Conservation (phyloP, 768 basidiomycete species). For the Termitomyces sp. region DNA sequence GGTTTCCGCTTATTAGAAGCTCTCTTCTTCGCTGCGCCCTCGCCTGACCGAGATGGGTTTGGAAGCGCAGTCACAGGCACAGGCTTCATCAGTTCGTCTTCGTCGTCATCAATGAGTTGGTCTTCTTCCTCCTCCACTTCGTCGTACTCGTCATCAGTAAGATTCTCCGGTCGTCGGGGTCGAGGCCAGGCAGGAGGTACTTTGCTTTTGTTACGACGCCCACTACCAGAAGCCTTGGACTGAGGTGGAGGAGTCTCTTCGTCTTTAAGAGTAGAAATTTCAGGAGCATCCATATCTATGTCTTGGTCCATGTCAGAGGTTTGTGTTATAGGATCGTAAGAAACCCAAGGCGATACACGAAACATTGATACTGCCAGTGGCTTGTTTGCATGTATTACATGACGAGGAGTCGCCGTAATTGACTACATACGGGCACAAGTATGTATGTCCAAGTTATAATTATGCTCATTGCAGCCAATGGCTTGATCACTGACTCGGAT, state of each 20-base stretch:
- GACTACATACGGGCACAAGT: slow-evolving; percentile 11
- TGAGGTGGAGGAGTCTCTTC: slow-evolving; percentile 66
- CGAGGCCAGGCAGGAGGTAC: slow-evolving; percentile 14
- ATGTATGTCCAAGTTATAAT: slow-evolving; percentile 7
- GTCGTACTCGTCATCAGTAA: slow-evolving; percentile 49
- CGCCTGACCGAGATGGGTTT: slow-evolving; percentile 20
- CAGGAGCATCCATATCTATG: slow-evolving; percentile 73
- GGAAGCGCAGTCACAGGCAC: slow-evolving; percentile 24
- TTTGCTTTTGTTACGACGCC: slow-evolving; percentile 13
- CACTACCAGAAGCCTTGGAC: slow-evolving; percentile 24
- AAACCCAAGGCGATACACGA: slow-evolving; percentile 60
- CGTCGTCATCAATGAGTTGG: slow-evolving; percentile 71
- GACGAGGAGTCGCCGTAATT: slow-evolving; percentile 7
- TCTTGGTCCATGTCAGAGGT: slow-evolving; percentile 36
- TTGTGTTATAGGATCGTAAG: slow-evolving; percentile 38
- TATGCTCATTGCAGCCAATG: not conserved
- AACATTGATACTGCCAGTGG: slow-evolving; percentile 38
- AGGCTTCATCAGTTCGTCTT: slow-evolving; percentile 25
- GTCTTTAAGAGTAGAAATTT: slow-evolving; percentile 73
- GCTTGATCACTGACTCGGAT: not conserved
- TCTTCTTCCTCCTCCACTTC: slow-evolving; percentile 74
- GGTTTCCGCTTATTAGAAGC: slow-evolving; percentile 44
- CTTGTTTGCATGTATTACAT: slow-evolving; percentile 36
- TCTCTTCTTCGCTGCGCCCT: slow-evolving; percentile 46
- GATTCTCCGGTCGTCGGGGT: slow-evolving; percentile 17